Conservation (phyloP, 129 eudicot species). For the Helianthus annuus region DNA sequence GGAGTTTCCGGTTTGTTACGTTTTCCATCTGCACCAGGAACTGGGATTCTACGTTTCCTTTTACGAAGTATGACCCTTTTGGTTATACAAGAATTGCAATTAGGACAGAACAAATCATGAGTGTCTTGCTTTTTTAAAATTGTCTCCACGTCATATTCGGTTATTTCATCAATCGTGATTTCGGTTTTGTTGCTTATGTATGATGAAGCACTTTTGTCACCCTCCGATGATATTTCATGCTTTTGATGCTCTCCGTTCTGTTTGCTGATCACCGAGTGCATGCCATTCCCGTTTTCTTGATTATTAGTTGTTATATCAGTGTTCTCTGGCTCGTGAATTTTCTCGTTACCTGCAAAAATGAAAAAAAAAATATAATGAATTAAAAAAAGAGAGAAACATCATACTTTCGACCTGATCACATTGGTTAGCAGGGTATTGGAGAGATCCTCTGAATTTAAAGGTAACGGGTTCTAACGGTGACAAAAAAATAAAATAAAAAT, state of each 20-base stretch:
- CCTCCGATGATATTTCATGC: constrained; percentile 33
- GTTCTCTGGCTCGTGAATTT: constrained; percentile 12
- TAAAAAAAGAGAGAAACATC: background rate
- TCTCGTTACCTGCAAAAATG: constrained; percentile 35
- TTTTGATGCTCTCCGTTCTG: constrained; percentile 39
- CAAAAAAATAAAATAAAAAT: too few relatives aligned
- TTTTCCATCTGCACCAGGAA: constrained; percentile 50
- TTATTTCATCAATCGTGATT: constrained; percentile 41
- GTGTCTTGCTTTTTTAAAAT: constrained; percentile 78
- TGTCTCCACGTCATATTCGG: constrained; percentile 70
- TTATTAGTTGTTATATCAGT: constrained; percentile 16
- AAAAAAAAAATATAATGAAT: background rate
- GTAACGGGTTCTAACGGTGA: background rate
- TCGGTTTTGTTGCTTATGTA: constrained; percentile 31
- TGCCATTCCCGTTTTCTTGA: constrained; percentile 30
- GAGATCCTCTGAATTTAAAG: too few relatives aligned
- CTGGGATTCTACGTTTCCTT: constrained; percentile 62
- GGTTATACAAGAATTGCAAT: constrained; percentile 91
- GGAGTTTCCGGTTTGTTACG: constrained; percentile 44
- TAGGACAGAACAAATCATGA: constrained; percentile 91
- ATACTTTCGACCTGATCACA: background rate
- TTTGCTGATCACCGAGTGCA: constrained; percentile 24
- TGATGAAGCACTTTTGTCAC: constrained; percentile 25
- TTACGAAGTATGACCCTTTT: constrained; percentile 82
- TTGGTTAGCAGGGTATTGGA: too few relatives aligned